phyloP scores from a whole-genome alignment of 345 rosid species.

The Isatis tinctoria region DNA sequence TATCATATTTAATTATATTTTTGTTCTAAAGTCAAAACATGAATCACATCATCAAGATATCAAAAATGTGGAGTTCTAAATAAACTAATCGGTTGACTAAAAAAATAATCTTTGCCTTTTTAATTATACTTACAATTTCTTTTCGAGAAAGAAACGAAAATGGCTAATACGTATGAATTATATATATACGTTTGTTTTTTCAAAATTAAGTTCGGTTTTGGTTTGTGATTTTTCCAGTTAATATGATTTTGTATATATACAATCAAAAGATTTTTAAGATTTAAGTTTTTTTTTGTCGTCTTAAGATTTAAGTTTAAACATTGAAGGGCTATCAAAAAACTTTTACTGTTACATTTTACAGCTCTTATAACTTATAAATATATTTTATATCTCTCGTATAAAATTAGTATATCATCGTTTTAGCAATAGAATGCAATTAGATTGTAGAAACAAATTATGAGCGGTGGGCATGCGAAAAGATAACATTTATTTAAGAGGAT shows the following conservation, averaged over 20 bases:
- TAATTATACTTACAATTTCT: background rate
- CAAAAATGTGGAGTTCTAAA: background rate
- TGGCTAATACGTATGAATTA: background rate
- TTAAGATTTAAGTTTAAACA: background rate
- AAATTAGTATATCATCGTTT: background rate
- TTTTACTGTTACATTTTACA: background rate
- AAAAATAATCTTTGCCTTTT: background rate
- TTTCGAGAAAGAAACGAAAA: background rate
- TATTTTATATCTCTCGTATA: background rate
- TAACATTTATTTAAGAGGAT: conserved; percentile 3
- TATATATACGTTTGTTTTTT: background rate
- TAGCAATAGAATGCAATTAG: background rate
- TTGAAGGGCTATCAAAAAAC: background rate
- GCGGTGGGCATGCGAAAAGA: background rate
- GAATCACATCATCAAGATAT: conserved; percentile 27
- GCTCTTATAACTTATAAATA: background rate
- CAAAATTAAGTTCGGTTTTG: background rate
- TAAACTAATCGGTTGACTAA: conserved; percentile 26
- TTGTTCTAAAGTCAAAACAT: conserved; percentile 20
- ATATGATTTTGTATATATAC: background rate
- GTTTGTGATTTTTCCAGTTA: background rate
- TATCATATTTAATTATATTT: background rate
- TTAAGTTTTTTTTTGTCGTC: no score
- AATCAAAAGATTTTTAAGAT: background rate
- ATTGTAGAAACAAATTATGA: background rate